A percentile compares a stretch with the other conserved stretches of the same genome.
Evolutionary conservation across 805 yeast species (phyloP).

Genomic region (Barnettozyma populi): DNA sequence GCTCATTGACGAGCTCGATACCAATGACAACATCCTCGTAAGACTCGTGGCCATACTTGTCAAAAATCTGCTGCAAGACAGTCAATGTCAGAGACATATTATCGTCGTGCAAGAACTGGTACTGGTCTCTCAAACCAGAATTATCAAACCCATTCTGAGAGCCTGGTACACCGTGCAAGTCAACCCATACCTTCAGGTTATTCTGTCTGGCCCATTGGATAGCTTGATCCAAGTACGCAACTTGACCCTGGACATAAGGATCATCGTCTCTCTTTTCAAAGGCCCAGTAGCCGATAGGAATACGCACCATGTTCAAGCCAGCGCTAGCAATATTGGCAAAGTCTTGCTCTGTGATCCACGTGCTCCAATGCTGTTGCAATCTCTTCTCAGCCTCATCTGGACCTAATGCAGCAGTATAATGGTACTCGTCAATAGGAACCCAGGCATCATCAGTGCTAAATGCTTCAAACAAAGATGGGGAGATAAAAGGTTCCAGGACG

Average conservation of each 20-base stretch:
- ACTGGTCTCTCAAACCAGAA: constrained; percentile 72
- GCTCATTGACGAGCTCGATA: constrained; percentile 84
- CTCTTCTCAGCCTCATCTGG: constrained; percentile 44
- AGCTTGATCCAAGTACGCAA: constrained; percentile 65
- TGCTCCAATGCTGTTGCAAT: constrained; percentile 67
- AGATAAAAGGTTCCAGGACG: constrained; percentile 80
- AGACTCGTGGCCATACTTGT: constrained; percentile 56
- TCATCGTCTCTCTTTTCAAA: constrained; percentile 56
- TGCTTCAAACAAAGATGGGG: constrained; percentile 67
- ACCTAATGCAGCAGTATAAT: constrained; percentile 57
- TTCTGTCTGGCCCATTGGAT: constrained; percentile 64
- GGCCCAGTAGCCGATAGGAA: constrained; percentile 97
- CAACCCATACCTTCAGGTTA: constrained; percentile 78
- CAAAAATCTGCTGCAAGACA: constrained; percentile 49
- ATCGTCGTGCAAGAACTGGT: constrained; percentile 49
- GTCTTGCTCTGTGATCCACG: constrained; percentile 73
- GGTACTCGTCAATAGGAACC: constrained; percentile 81
- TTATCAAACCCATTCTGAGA: constrained; percentile 96
- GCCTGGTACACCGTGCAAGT: constrained; percentile 95
- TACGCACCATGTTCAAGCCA: constrained; percentile 81
- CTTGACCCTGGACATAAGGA: constrained; percentile 86
- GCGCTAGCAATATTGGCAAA: constrained; percentile 49
- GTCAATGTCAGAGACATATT: constrained; percentile 50
- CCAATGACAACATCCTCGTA: constrained; percentile 75
- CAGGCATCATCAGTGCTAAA: constrained; percentile 28